Percentiles rank a stretch among this genome's conserved stretches.
These are phyloP conservation scores for Piromyces finnis DNA, from an alignment of 192 early-diverging fungal species.

Conservation along the genomic window DNA sequence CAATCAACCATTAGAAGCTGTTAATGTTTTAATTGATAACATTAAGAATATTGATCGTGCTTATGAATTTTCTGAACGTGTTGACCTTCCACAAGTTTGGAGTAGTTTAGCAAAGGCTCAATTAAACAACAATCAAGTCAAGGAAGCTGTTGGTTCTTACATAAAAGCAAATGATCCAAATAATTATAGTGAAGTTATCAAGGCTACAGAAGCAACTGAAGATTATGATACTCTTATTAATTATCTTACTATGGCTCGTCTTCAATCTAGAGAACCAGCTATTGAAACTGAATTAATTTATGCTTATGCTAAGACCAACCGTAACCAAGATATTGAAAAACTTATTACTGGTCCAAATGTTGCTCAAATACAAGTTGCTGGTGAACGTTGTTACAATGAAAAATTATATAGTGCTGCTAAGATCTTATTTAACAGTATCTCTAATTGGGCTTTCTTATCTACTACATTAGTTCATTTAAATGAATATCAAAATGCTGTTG, in stretches of 20 bases:
- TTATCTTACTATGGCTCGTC: slow-evolving; percentile 92
- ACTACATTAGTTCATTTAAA: slow-evolving; percentile 88
- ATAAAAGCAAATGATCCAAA: slow-evolving; percentile 82
- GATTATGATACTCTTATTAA: slow-evolving; percentile 89
- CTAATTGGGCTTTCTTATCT: slow-evolving; percentile 92
- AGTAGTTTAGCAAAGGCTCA: slow-evolving; percentile 89
- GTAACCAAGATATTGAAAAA: slow-evolving; percentile 82
- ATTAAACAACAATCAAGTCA: slow-evolving; percentile 69
- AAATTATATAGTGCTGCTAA: slow-evolving; percentile 85
- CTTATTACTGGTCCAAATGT: slow-evolving; percentile 83
- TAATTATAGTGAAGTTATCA: slow-evolving; percentile 80
- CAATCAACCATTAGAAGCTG: slow-evolving; percentile 70
- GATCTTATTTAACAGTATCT: slow-evolving; percentile 85
- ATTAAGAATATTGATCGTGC: slow-evolving; percentile 88
- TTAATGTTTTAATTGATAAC: slow-evolving; percentile 82
- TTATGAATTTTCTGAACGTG: slow-evolving; percentile 84
- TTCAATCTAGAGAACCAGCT: slow-evolving; percentile 82
- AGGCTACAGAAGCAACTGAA: slow-evolving; percentile 54
- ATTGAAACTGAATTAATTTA: slow-evolving; percentile 91
- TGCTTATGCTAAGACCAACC: slow-evolving; percentile 88
- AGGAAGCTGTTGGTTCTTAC: slow-evolving; percentile 93
- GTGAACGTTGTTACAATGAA: slow-evolving; percentile 88
- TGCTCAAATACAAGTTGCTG: slow-evolving; percentile 73
- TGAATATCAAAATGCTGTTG: slow-evolving; percentile 92
- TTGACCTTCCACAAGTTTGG: slow-evolving; percentile 86